Evolutionary conservation across 2,329 filamentous ascomycete species (phyloP).

Genomic region (Ambrosiella cleistominuta): DNA sequence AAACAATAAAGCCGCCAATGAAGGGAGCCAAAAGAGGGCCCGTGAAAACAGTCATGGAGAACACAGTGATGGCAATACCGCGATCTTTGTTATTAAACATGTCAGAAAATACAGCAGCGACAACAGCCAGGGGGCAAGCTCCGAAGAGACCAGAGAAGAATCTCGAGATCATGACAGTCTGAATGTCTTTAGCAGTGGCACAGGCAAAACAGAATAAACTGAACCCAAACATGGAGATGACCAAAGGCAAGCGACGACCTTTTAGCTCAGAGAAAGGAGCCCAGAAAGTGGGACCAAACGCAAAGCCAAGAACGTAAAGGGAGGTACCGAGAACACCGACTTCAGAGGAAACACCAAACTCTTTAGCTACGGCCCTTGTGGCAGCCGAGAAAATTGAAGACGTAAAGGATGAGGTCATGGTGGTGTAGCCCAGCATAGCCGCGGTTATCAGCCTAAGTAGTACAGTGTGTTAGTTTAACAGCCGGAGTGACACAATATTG

Average conservation of each 20-base stretch:
- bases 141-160: constrained; percentile 62
- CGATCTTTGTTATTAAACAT: constrained; percentile 50
- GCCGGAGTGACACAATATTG: neutral
- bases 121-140: constrained; percentile 49
- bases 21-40: constrained; percentile 52
- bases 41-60: constrained; percentile 38
- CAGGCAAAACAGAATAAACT: constrained; percentile 49
- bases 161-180: constrained; percentile 51
- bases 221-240: constrained; percentile 49
- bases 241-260: constrained; percentile 45
- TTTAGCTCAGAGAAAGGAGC: constrained; percentile 56
- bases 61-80: constrained; percentile 29
- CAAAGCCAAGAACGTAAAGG: constrained; percentile 55
- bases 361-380: constrained; percentile 34
- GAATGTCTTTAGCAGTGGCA: constrained; percentile 48
- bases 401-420: constrained; percentile 52
- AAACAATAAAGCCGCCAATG: constrained; percentile 48
- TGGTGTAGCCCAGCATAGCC: constrained; percentile 55
- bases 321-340: constrained; percentile 49
- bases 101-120: constrained; percentile 54
- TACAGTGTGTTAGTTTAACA: neutral
- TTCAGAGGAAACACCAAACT: constrained; percentile 44
- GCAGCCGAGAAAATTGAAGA: constrained; percentile 60
- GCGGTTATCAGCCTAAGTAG: constrained; percentile 38
- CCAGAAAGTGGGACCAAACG: constrained; percentile 53